Percentiles rank a stretch among this genome's conserved stretches.
Conservation (phyloP, 148 eudicot species). For the Dysphania ambrosioides region DNA sequence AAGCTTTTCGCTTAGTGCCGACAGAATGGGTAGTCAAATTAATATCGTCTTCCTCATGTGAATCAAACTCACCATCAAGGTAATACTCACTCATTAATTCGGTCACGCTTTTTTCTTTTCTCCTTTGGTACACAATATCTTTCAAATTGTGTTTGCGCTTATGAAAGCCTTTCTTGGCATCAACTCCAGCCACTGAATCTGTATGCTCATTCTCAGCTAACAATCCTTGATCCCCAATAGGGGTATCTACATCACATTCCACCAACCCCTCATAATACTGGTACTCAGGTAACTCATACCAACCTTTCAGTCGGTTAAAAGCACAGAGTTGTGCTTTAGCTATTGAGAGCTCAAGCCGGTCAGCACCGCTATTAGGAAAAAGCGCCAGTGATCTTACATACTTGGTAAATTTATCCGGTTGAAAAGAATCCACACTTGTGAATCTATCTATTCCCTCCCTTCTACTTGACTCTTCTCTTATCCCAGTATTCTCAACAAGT, state of each 20-base stretch:
- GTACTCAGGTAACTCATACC: conserved; percentile 42
- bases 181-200: conserved; percentile 19
- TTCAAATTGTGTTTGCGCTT: conserved; percentile 55
- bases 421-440: conserved; percentile 43
- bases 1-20: conserved; percentile 47
- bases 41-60: conserved; percentile 39
- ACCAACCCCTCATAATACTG: conserved; percentile 43
- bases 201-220: conserved; percentile 34
- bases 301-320: conserved; percentile 54
- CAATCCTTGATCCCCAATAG: conserved; percentile 13
- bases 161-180: conserved; percentile 38
- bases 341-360: conserved; percentile 52
- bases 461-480: conserved; percentile 53
- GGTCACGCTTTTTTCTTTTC: conserved; percentile 59
- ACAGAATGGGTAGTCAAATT: conserved; percentile 35
- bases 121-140: conserved; percentile 56
- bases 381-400: conserved; percentile 62
- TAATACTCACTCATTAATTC: conserved; percentile 67
- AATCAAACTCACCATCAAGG: conserved; percentile 58
- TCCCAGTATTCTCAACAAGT: conserved; percentile 68
- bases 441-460: conserved; percentile 53
- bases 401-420: conserved; percentile 56
- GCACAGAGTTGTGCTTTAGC: conserved; percentile 79
- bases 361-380: conserved; percentile 45
- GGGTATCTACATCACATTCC: conserved; percentile 37